Percentiles rank a stretch among this genome's conserved stretches.
Conservation (phyloP, 257 asterid species). For the Coffea canephora region DNA sequence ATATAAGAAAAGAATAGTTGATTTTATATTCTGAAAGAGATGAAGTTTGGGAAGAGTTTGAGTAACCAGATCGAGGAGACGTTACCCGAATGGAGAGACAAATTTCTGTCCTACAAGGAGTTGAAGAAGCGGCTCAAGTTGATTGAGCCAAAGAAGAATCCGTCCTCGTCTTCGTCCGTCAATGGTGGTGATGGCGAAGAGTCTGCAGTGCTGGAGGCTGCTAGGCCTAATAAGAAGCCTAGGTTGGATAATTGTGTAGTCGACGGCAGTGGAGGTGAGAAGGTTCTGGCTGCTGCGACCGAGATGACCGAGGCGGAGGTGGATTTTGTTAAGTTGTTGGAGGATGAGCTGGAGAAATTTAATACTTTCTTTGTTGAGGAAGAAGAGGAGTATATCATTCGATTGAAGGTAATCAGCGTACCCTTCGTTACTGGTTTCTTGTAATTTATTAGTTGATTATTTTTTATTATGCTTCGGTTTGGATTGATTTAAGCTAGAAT, state of each 20-base stretch:
- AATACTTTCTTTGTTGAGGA: conserved; percentile 82
- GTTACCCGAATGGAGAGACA: conserved; percentile 94
- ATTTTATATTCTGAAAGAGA: conserved; percentile 5
- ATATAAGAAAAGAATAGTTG: background rate
- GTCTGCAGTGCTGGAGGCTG: background rate
- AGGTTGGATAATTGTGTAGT: conserved; percentile 23
- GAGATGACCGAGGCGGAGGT: conserved; percentile 68
- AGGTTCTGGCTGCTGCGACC: conserved; percentile 10
- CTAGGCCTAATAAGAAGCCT: conserved; percentile 51
- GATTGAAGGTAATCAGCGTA: conserved; percentile 50
- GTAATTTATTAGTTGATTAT: background rate
- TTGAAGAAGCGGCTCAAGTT: conserved; percentile 75
- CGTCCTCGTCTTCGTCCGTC: background rate
- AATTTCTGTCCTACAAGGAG: conserved; percentile 85
- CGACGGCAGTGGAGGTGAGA: background rate
- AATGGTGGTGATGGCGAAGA: conserved; percentile 15
- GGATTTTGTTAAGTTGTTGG: conserved; percentile 68
- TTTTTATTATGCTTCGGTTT: background rate
- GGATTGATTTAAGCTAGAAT: background rate
- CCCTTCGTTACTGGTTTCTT: background rate
- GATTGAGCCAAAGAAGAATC: conserved; percentile 51
- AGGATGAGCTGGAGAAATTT: conserved; percentile 90
- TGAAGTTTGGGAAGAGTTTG: conserved; percentile 92
- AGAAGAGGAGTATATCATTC: conserved; percentile 83
- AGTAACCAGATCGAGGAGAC: conserved; percentile 91